These are phyloP conservation scores for Ceratocystis alfenasii DNA, from an alignment of 2,329 filamentous ascomycete genomes.

Conservation along the genomic window DNA sequence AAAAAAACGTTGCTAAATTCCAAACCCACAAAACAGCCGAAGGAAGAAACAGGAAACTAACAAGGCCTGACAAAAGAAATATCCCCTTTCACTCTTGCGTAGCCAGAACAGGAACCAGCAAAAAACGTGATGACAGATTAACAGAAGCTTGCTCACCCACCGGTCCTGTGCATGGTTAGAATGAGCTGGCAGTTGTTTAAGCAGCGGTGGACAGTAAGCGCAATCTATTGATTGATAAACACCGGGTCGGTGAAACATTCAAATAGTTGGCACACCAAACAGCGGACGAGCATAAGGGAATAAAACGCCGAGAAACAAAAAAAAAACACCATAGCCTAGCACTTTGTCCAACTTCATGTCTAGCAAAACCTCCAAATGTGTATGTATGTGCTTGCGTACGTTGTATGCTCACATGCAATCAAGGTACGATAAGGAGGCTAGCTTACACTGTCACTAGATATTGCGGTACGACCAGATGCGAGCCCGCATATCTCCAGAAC, in stretches of 20 bases:
- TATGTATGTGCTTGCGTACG: neutral
- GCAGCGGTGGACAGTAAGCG: too few relatives aligned
- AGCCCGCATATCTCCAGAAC: slow-evolving; percentile 93
- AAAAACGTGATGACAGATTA: neutral
- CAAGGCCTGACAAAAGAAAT: neutral
- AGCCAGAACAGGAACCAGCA: neutral
- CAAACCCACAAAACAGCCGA: slow-evolving; percentile 11
- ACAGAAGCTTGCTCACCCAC: neutral
- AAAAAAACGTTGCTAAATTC: slow-evolving; percentile 18
- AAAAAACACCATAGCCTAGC: neutral
- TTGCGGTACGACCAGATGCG: slow-evolving; percentile 85
- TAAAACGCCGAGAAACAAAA: slow-evolving; percentile 1
- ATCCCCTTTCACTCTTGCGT: neutral
- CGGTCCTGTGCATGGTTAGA: neutral
- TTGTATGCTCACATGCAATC: neutral
- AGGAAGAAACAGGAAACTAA: neutral
- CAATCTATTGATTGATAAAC: neutral
- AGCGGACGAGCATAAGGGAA: neutral
- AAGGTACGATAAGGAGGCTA: neutral
- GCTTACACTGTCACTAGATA: slow-evolving; percentile 3
- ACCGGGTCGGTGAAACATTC: neutral
- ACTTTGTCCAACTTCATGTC: neutral
- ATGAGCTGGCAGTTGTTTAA: too few relatives aligned
- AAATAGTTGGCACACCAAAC: neutral
- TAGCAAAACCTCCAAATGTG: neutral